A percentile compares a stretch with the other conserved stretches of the same genome.
Conservation (phyloP, 345 rosid species). For the Odontarrhena argentea region DNA sequence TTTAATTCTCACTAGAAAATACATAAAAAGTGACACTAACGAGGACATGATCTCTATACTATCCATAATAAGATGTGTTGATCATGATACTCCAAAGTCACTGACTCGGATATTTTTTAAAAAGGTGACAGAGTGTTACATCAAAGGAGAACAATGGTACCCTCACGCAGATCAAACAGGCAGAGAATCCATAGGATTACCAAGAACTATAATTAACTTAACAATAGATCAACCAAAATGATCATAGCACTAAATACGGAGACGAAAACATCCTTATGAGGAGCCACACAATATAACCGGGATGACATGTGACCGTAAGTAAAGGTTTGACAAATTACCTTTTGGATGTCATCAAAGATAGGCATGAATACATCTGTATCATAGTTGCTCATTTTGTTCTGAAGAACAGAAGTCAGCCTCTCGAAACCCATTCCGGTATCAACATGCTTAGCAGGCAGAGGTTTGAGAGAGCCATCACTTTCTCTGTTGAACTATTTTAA, state of each 20-base stretch:
- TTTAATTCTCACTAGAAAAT: background rate
- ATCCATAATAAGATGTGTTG: background rate
- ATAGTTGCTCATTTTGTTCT: conserved; percentile 97
- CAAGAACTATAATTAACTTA: conserved; percentile 5
- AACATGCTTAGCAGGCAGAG: conserved; percentile 96
- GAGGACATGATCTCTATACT: conserved; percentile 12
- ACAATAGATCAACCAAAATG: background rate
- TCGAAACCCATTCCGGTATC: conserved; percentile 99
- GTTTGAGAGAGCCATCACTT: conserved; percentile 77
- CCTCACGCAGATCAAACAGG: conserved; percentile 3
- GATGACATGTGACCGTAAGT: background rate
- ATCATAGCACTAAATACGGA: background rate
- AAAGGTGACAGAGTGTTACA: background rate
- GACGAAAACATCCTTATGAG: background rate
- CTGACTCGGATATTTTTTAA: conserved; percentile 2
- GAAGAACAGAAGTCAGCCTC: conserved; percentile 88
- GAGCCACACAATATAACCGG: conserved; percentile 3
- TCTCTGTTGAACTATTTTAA: conserved; percentile 81
- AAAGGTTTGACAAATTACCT: conserved; percentile 50
- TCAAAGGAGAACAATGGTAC: conserved; percentile 5
- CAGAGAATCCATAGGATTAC: conserved; percentile 27
- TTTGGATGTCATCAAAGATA: conserved; percentile 83
- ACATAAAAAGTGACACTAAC: conserved; percentile 16
- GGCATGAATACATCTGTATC: conserved; percentile 97
- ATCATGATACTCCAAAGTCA: conserved; percentile 7